Percentiles rank a stretch among this genome's conserved stretches.
Conservation (phyloP, 179 eudicot genomes). For the Gypsophila paniculata region DNA sequence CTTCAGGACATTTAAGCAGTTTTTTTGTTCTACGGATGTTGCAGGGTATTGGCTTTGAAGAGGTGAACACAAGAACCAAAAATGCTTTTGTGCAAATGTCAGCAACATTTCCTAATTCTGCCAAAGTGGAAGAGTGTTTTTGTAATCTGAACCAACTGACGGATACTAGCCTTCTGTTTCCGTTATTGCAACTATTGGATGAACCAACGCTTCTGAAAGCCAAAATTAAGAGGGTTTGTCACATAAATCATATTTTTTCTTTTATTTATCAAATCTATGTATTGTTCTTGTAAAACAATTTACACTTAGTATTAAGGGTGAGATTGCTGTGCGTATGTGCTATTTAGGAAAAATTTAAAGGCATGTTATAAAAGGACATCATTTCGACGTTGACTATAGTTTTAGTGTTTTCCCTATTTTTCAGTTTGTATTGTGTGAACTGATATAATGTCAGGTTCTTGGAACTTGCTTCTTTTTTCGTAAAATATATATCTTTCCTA, state of each 20-base stretch:
- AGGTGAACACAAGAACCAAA: slow-evolving; percentile 41
- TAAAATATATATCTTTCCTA: background rate
- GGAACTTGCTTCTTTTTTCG: background rate
- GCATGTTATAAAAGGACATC: background rate
- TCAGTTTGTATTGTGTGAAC: slow-evolving; percentile 1
- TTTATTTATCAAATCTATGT: slow-evolving; percentile 1
- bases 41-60: slow-evolving; percentile 48
- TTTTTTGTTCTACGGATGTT: slow-evolving; percentile 20
- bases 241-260: slow-evolving; percentile 10
- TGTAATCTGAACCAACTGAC: slow-evolving; percentile 41
- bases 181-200: slow-evolving; percentile 47
- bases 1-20: slow-evolving; percentile 10
- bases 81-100: slow-evolving; percentile 50
- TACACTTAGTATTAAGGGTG: background rate
- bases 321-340: background rate
- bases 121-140: slow-evolving; percentile 64
- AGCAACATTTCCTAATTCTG: slow-evolving; percentile 53
- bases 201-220: slow-evolving; percentile 42
- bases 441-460: slow-evolving; percentile 12
- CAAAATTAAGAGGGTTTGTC: slow-evolving; percentile 45
- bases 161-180: slow-evolving; percentile 40
- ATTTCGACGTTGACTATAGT: background rate
- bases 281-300: background rate
- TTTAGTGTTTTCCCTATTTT: background rate
- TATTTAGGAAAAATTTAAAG: background rate